phyloP scores from a whole-genome alignment of 2,329 filamentous ascomycete genomes.

The Bisporella sp. region DNA sequence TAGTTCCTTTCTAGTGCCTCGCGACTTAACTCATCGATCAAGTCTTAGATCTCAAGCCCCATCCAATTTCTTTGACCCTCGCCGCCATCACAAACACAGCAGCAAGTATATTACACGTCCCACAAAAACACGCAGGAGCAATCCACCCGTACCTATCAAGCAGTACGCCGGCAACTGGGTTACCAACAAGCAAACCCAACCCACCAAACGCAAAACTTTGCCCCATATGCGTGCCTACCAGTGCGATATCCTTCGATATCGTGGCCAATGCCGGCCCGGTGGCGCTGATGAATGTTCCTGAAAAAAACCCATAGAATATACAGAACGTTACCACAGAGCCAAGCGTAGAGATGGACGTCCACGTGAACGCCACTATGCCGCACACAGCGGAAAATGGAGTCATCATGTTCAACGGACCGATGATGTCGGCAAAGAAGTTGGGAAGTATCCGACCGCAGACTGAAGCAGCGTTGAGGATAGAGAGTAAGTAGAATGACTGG shows the following conservation, averaged over 20 bases:
- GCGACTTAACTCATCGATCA: too few species aligned
- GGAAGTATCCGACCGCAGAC: slow-evolving; percentile 48
- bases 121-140: slow-evolving; percentile 44
- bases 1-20: too few species aligned
- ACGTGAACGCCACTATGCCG: slow-evolving; percentile 44
- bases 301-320: slow-evolving; percentile 61
- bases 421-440: slow-evolving; percentile 42
- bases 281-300: slow-evolving; percentile 50
- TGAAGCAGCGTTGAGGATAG: slow-evolving; percentile 26
- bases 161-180: slow-evolving; percentile 28
- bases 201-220: slow-evolving; percentile 40
- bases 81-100: slow-evolving; percentile 9
- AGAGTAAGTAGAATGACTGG: slow-evolving; percentile 13
- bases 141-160: slow-evolving; percentile 50
- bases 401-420: slow-evolving; percentile 42
- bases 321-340: slow-evolving; percentile 55
- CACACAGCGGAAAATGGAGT: slow-evolving; percentile 39
- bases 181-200: slow-evolving; percentile 26
- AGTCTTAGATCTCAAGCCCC: too few species aligned
- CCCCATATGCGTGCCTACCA: slow-evolving; percentile 51
- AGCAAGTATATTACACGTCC: slow-evolving; percentile 40
- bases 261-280: slow-evolving; percentile 9
- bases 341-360: slow-evolving; percentile 39
- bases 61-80: too few species aligned
- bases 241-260: slow-evolving; percentile 28